A percentile compares a stretch with the other conserved stretches of the same genome.
phyloP scores from a whole-genome alignment of 441 rosid genomes.

The Erysimum cheiri region DNA sequence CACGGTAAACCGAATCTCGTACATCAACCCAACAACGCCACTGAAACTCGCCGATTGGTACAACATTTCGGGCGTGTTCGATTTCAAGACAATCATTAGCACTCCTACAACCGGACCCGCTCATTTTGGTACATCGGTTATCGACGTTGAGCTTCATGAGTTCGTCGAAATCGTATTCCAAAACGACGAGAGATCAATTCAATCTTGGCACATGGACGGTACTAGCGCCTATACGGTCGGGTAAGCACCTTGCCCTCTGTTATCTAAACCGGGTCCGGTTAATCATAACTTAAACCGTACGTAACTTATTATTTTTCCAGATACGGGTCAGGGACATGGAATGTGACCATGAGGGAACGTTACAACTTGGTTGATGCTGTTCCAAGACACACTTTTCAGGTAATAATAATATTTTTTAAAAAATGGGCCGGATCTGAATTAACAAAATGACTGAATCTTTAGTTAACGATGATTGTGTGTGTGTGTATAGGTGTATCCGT shows the following conservation, averaged over 20 bases:
- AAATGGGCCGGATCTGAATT: background rate
- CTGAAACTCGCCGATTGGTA: slow-evolving; percentile 84
- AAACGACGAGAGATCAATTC: slow-evolving; percentile 60
- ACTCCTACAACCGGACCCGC: slow-evolving; percentile 53
- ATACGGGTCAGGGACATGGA: slow-evolving; percentile 68
- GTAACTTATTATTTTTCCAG: slow-evolving; percentile 41
- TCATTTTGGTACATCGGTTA: slow-evolving; percentile 53
- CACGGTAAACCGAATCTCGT: slow-evolving; percentile 70
- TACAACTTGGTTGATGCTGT: slow-evolving; percentile 73
- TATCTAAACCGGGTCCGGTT: slow-evolving; percentile 27
- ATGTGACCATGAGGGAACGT: slow-evolving; percentile 48
- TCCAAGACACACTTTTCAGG: slow-evolving; percentile 82
- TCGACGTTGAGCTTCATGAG: slow-evolving; percentile 62
- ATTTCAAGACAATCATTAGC: slow-evolving; percentile 54
- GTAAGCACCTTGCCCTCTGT: slow-evolving; percentile 41
- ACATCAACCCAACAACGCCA: slow-evolving; percentile 70
- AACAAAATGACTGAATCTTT: background rate
- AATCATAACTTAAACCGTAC: background rate
- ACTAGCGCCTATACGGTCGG: slow-evolving; percentile 67
- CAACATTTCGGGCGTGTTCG: slow-evolving; percentile 71
- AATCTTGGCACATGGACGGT: slow-evolving; percentile 89
- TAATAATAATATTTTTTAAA: slow-evolving; percentile 18
- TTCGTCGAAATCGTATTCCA: slow-evolving; percentile 75
- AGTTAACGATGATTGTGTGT: slow-evolving; percentile 12
- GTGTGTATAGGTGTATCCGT: slow-evolving; percentile 46